Evolutionary conservation across 2,329 filamentous ascomycete genomes (phyloP), one percentile per base, ranked within the genome.

Genomic region (Waltergamsia citrina): DNA sequence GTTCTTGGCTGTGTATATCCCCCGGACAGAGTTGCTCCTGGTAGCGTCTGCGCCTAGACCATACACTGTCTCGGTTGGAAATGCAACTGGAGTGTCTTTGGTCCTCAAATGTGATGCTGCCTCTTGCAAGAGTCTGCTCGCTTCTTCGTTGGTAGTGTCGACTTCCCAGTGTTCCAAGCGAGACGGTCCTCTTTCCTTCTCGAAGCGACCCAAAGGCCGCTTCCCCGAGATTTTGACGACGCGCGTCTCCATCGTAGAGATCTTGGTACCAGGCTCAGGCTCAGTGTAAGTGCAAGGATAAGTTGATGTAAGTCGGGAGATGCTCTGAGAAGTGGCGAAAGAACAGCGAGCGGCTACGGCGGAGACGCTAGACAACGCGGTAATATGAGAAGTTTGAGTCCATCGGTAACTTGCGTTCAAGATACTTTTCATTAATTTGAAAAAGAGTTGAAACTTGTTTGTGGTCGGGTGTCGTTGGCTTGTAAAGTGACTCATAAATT

Each of bases 11-110:
- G 75, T 69, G 57, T 92, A 98, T 44, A 98, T 98, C n/a, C 87
- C 88, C 50, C 72, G 78, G 6, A 96, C 90, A 3, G 90, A 83
- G 17, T 64, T 67, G 48, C 80, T 86, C 47, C 86, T 75, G 18
- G 88, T 96, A 9, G 92, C 92, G 61, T 96, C 92, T 11, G 92
- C 92, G n/a, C 87, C 92, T 7, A 98, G 71, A 0, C 92, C 92
- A 54, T 98, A 98, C 1, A 98, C 92, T 1, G 92, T 98, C 61
- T 98, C 92, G 0, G 92, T 98, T 1, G 92, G 92, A 53, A 98
- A 98, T 2, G 85, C 92, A 31, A 98, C 86, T 5, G 92, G 92
- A 4, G 71, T 71, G 51, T 85, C 71, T 33, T 71, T 78, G 14
- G 67, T 66, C 33, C 66, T 71, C 23, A 94, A 64, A 42, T 78